Evolutionary conservation across 2,329 filamentous ascomycete species (phyloP).

Genomic region (Lachnellula willkommii): DNA sequence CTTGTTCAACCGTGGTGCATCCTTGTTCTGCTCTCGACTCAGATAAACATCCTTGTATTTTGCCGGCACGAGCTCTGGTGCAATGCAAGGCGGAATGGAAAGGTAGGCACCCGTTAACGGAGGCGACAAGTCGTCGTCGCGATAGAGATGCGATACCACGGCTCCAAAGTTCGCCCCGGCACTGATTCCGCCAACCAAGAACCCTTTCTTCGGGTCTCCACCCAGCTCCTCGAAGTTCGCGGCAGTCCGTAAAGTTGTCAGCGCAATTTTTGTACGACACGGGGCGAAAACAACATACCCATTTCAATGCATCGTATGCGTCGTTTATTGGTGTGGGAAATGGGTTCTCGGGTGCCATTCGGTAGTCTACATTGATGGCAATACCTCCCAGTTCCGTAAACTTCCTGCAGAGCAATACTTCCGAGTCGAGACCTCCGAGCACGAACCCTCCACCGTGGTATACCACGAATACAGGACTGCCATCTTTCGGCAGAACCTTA

Average conservation of each 20-base stretch:
- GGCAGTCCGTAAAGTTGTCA: constrained; percentile 21
- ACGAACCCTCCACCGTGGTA: constrained; percentile 35
- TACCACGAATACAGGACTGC: constrained; percentile 31
- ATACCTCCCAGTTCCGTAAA: constrained; percentile 35
- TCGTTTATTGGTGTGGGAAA: constrained; percentile 42
- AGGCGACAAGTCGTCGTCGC: constrained; percentile 37
- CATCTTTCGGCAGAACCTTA: constrained; percentile 11
- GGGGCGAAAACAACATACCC: constrained; percentile 28
- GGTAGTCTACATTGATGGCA: constrained; percentile 39
- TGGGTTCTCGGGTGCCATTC: constrained; percentile 42
- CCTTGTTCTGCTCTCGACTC: constrained; percentile 39
- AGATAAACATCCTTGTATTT: constrained; percentile 37
- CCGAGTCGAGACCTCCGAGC: constrained; percentile 33
- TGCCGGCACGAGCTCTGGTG: constrained; percentile 19
- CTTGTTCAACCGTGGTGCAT: constrained; percentile 33
- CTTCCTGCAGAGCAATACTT: constrained; percentile 31
- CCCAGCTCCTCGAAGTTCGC: constrained; percentile 36
- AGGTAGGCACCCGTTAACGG: constrained; percentile 44
- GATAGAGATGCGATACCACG: constrained; percentile 36
- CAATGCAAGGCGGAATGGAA: constrained; percentile 35
- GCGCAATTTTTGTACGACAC: neutral
- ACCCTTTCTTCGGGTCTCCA: constrained; percentile 39
- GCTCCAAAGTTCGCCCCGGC: constrained; percentile 40
- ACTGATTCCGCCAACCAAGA: constrained; percentile 45
- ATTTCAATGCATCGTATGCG: constrained; percentile 41